Conservation (phyloP, 148 eudicot species). For the Fagopyrum homotropicum region DNA sequence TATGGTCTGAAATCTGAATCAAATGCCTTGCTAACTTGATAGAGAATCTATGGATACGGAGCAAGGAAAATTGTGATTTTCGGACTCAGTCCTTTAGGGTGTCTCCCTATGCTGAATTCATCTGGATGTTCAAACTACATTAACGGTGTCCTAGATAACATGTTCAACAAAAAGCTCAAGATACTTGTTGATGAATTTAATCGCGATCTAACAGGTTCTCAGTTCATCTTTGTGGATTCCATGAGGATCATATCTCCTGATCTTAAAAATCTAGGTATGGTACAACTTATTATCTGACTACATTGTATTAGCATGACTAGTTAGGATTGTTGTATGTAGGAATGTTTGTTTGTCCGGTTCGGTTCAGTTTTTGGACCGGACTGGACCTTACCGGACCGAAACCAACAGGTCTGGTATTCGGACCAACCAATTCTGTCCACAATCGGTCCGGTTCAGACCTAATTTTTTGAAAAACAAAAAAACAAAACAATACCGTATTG, state of each 20-base stretch:
- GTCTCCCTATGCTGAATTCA: slow-evolving; percentile 17
- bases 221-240: slow-evolving; percentile 18
- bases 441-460: too few species aligned
- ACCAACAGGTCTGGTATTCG: background rate
- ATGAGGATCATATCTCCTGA: slow-evolving; percentile 5
- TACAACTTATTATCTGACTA: background rate
- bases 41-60: slow-evolving; percentile 22
- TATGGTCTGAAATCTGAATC: background rate
- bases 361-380: background rate
- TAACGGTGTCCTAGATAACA: background rate
- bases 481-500: too few species aligned
- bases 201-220: slow-evolving; percentile 14
- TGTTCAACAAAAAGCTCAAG: slow-evolving; percentile 21
- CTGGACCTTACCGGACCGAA: background rate
- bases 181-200: slow-evolving; percentile 19
- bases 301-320: too few species aligned
- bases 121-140: slow-evolving; percentile 23
- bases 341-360: background rate
- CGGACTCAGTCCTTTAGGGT: slow-evolving; percentile 28
- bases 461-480: too few species aligned
- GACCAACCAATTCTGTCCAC: too few species aligned
- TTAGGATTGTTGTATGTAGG: too few species aligned
- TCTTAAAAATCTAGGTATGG: slow-evolving; percentile 1
- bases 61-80: slow-evolving; percentile 31
- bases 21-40: background rate